Evolutionary conservation across 805 yeast species (phyloP).

Genomic region (Wickerhamiella allomyrinae): DNA sequence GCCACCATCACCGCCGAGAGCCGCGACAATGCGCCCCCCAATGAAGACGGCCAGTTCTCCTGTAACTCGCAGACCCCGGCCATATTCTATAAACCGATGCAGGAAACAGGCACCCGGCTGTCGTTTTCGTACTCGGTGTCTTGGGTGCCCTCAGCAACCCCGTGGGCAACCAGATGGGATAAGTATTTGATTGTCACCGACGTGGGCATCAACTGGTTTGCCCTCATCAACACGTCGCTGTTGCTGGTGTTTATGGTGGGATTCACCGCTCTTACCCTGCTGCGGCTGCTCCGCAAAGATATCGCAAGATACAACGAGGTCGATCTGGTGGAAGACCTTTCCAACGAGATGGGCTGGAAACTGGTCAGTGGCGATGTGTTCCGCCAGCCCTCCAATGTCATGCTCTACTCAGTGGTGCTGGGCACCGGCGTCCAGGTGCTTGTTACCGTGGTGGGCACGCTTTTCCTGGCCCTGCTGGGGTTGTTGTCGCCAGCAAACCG

Average conservation of each 20-base stretch:
- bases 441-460: constrained; percentile 57
- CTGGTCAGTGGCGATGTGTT: constrained; percentile 90
- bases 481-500: constrained; percentile 86
- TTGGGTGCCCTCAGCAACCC: constrained; percentile 54
- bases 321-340: constrained; percentile 64
- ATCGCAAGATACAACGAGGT: constrained; percentile 80
- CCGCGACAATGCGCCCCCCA: not conserved
- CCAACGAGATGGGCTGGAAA: constrained; percentile 96
- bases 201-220: constrained; percentile 92
- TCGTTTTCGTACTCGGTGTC: constrained; percentile 70
- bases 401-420: constrained; percentile 62
- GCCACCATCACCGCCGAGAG: constrained; percentile 65
- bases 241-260: constrained; percentile 65
- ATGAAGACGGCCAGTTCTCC: not conserved
- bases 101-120: constrained; percentile 40
- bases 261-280: constrained; percentile 63
- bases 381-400: constrained; percentile 59
- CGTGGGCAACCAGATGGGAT: constrained; percentile 99
- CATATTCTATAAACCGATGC: not conserved
- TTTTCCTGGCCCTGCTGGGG: constrained; percentile 76
- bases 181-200: constrained; percentile 71
- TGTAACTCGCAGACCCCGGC: not conserved
- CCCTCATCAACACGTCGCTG: constrained; percentile 71
- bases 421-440: constrained; percentile 84
- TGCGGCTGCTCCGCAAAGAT: constrained; percentile 71